phyloP scores from a whole-genome alignment of 768 basidiomycete species.

The Psilocybe tampanensis region DNA sequence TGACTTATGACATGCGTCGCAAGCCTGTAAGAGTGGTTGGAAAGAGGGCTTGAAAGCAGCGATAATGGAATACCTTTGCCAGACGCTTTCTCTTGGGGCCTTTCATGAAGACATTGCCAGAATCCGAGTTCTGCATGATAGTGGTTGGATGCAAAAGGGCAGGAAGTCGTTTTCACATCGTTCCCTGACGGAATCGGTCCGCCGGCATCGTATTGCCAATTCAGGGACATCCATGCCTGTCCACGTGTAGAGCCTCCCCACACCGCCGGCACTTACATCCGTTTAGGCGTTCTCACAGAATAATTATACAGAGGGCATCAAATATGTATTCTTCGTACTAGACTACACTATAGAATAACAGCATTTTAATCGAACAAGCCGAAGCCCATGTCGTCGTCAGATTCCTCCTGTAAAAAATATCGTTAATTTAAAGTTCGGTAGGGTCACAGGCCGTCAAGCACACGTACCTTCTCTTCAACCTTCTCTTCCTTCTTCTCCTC shows the following conservation, averaged over 20 bases:
- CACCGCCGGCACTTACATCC: conserved; percentile 33
- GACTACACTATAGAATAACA: conserved; percentile 14
- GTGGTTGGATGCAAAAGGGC: conserved; percentile 23
- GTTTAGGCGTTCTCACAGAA: conserved; percentile 12
- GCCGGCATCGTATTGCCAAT: conserved; percentile 29
- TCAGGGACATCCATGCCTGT: conserved; percentile 9
- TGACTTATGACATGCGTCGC: conserved; percentile 84
- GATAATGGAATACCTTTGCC: conserved; percentile 41
- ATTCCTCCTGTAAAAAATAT: conserved; percentile 76
- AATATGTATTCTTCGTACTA: conserved; percentile 4
- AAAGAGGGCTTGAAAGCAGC: conserved; percentile 8
- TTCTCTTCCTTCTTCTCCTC: conserved; percentile 89
- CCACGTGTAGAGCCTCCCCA: conserved; percentile 16
- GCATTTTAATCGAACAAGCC: conserved; percentile 87
- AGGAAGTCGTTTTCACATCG: conserved; percentile 22
- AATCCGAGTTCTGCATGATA: conserved; percentile 30
- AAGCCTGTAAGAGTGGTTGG: conserved; percentile 44
- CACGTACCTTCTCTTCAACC: conserved; percentile 80
- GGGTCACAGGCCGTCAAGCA: background rate
- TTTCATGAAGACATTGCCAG: conserved; percentile 39
- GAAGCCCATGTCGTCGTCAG: conserved; percentile 99
- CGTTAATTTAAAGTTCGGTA: conserved; percentile 10
- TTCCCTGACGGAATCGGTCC: conserved; percentile 30
- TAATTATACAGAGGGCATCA: conserved; percentile 1
- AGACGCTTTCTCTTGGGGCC: conserved; percentile 58